A percentile compares a stretch with the other conserved stretches of the same genome.
Evolutionary conservation across 1,139 yeast species (phyloP).

Genomic region (Chernovozyma aurita): DNA sequence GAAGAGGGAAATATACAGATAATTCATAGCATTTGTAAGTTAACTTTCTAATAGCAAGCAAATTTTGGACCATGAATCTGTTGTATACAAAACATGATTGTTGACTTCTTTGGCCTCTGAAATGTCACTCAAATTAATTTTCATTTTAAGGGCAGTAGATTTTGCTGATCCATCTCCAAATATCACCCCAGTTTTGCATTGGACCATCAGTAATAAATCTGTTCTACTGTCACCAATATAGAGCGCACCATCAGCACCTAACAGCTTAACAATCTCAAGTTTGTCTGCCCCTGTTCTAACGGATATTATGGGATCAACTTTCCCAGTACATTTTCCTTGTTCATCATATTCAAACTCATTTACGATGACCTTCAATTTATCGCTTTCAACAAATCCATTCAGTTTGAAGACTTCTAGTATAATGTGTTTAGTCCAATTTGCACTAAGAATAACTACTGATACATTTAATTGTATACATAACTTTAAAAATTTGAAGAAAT

Average conservation of each 20-base stretch:
- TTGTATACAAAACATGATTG: not conserved
- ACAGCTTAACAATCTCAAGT: slow-evolving; percentile 22
- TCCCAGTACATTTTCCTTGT: slow-evolving; percentile 38
- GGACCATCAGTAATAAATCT: slow-evolving; percentile 52
- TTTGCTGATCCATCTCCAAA: slow-evolving; percentile 29
- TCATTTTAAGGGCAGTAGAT: not conserved
- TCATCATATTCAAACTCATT: slow-evolving; percentile 48
- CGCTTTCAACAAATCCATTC: slow-evolving; percentile 24
- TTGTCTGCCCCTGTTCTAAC: slow-evolving; percentile 61
- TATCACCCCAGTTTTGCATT: slow-evolving; percentile 47
- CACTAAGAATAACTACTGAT: slow-evolving; percentile 50
- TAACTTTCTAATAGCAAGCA: no score
- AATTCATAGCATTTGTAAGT: no score
- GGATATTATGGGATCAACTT: slow-evolving; percentile 15
- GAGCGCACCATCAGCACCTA: slow-evolving; percentile 18
- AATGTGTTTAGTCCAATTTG: slow-evolving; percentile 59
- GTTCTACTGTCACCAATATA: slow-evolving; percentile 69
- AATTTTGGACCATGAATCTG: not conserved
- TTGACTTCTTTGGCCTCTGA: no score
- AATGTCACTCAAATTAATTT: no score
- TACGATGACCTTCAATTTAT: slow-evolving; percentile 25
- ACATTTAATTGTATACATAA: slow-evolving; percentile 17
- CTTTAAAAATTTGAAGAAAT: slow-evolving; percentile 37
- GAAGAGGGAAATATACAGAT: no score
- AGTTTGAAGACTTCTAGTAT: slow-evolving; percentile 37